Conservation (phyloP, 139 green algal species). For the Chlamydomonas incerta region DNA sequence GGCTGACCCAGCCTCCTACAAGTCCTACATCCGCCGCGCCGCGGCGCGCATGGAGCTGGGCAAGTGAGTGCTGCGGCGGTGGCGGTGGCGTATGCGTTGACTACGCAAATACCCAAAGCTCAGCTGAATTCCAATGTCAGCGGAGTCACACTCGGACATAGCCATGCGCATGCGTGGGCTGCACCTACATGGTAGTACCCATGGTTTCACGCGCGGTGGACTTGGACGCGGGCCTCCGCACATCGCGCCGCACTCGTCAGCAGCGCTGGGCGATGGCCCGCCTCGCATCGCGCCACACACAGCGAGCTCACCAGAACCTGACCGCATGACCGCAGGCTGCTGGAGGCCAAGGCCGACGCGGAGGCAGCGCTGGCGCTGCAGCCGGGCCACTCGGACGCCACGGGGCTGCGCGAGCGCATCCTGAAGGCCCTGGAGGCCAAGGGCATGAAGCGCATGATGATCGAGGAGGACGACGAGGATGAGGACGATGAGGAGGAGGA, state of each 20-base stretch:
- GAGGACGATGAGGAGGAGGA: constrained; percentile 24
- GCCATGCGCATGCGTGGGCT: too few relatives aligned
- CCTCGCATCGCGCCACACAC: too few relatives aligned
- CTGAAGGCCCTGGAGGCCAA: neutral
- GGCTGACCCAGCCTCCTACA: constrained; percentile 28
- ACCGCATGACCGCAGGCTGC: neutral
- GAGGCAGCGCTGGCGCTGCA: constrained; percentile 38
- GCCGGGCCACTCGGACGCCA: constrained; percentile 29
- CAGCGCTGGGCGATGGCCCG: too few relatives aligned
- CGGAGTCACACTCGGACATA: too few relatives aligned
- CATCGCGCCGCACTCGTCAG: too few relatives aligned
- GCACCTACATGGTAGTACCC: too few relatives aligned
- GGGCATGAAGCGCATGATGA: constrained; percentile 48
- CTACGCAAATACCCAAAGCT: too few relatives aligned
- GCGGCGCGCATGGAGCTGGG: constrained; percentile 49
- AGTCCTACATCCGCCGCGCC: constrained; percentile 48
- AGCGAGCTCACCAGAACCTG: too few relatives aligned
- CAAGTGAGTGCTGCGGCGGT: neutral
- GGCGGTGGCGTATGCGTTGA: too few relatives aligned
- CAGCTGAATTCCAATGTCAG: too few relatives aligned
- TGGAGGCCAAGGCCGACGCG: constrained; percentile 47
- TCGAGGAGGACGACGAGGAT: constrained; percentile 57
- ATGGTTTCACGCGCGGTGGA: too few relatives aligned
- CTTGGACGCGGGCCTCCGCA: too few relatives aligned
- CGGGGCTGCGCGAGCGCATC: constrained; percentile 25